Evolutionary conservation across 345 rosid genomes (phyloP), one percentile per base, ranked within the genome.

Genomic region (Bruguiera parviflora): DNA sequence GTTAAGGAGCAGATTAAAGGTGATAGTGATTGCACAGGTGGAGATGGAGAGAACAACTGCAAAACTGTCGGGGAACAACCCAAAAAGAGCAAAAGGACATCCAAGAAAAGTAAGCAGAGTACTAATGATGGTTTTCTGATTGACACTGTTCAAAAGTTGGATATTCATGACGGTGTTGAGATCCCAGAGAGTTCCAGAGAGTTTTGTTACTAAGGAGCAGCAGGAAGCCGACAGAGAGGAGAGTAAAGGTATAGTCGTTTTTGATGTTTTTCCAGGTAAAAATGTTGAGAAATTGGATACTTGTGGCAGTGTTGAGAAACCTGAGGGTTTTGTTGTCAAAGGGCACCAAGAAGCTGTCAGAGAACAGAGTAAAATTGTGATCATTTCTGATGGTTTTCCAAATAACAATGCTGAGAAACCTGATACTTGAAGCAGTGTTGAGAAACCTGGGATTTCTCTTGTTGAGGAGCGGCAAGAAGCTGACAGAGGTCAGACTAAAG

Each of bases 41-140:
- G 11, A 16, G 5, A 6, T 25, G 69, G 77, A 49, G 32, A 32
- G 32, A 49, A 68, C 56, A 58, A 49, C 22, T 18, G 69, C 67
- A 35, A 35, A 35, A 35, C 39, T 7, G 6, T 7, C 10, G 39
- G 37, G 39, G 58, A 53, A 13, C 16, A 66, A 43, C 21, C 63
- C 58, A 61, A 13, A 33, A 67, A 67, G 53, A 46, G 46, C 31
- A 71, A 57, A 24, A 35, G 11, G 15, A 35, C 10, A 61, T 61
- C 65, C 16, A 61, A n/a, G 47, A 37, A 61, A 6, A 61, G 51
- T 13, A 61, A 61, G 46, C 28, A 11, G 49, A 35, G 6, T 2
- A 21, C 51, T 21, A 61, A 27, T 52, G 69, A 55, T 24, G 9
- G 3, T 32, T 11, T 25, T 6, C 57, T n/a, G 58, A 21, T 5